Evolutionary conservation across 768 basidiomycete species (phyloP), one percentile per base, ranked within the genome.

Genomic region (Gyrodon lividus): DNA sequence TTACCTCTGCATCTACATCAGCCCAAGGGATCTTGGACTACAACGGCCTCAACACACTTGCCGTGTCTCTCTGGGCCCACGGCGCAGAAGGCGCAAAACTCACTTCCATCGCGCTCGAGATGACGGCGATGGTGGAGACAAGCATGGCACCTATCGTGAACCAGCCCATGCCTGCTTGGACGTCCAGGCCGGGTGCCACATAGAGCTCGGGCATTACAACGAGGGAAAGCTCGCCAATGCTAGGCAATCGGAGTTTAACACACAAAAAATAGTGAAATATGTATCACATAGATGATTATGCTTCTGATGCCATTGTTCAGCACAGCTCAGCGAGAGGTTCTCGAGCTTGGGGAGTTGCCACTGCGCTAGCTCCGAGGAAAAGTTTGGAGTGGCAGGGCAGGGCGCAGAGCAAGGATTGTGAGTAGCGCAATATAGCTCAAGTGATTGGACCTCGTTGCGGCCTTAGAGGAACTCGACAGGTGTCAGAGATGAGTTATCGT

Each of bases 11-110:
- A 30, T 31, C 10, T 28, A 17, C 3, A 14, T 12, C 47, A 77
- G 77, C 78, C 4, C 74, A 79, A 68, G 79, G 78, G 22, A 77
- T 80, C 48, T 50, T 80, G 38, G 73, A 79, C 43, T 78, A 79
- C 50, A 69, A 73, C 17, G 77, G 78, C 17, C 51, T 28, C 12
- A 79, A 80, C 53, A 78, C 77, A 4, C 64, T 80, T 7, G 77
- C 74, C 5, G 64, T 79, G 10, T 78, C 78, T 16, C 63, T 79
- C 6, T 79, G 78, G 78, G 75, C 77, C 16, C 63, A 65, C 9
- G 73, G 59, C 13, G 44, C 61, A 10, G 62, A 51, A n/a, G 79
- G 78, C 10, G 78, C 74, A 7, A 74, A 69, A 41, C 60, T 80
- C 8, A 58, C 71, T 46, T 72, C 73, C 5, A 51, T 79, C 9